phyloP scores from a whole-genome alignment of 306 rosid genomes.

The Inga leiocalycina region DNA sequence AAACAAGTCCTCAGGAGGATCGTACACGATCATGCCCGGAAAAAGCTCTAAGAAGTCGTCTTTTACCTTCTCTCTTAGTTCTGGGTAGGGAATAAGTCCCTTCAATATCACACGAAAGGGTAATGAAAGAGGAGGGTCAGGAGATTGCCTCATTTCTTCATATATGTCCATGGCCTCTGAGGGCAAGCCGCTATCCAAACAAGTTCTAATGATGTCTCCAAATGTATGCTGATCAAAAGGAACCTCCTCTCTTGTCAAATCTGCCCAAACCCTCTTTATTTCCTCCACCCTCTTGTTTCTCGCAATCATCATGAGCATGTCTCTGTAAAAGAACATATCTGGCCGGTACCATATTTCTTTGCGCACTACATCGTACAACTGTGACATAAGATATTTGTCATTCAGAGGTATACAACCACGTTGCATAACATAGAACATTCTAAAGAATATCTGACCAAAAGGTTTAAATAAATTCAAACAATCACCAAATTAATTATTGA shows the following conservation, averaged over 20 bases:
- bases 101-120: constrained; percentile 86
- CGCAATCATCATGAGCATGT: constrained; percentile 94
- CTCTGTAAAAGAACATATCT: constrained; percentile 91
- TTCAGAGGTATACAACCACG: neutral
- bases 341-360: constrained; percentile 97
- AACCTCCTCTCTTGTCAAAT: constrained; percentile 72
- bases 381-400: constrained; percentile 35
- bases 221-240: constrained; percentile 94
- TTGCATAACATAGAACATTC: neutral
- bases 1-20: constrained; percentile 93
- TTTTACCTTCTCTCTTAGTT: constrained; percentile 77
- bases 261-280: constrained; percentile 77
- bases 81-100: constrained; percentile 88
- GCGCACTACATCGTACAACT: constrained; percentile 83
- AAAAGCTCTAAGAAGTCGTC: constrained; percentile 81
- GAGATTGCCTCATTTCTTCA: constrained; percentile 80
- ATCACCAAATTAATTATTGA: neutral
- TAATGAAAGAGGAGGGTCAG: constrained; percentile 81
- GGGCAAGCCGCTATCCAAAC: constrained; percentile 66
- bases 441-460: neutral
- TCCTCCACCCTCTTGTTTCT: constrained; percentile 78
- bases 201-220: constrained; percentile 80
- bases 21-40: constrained; percentile 86
- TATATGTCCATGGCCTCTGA: constrained; percentile 80
- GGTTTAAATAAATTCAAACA: neutral